Conservation (phyloP, 1,139 yeast genomes). For the Suhomyces bolitotheri region DNA sequence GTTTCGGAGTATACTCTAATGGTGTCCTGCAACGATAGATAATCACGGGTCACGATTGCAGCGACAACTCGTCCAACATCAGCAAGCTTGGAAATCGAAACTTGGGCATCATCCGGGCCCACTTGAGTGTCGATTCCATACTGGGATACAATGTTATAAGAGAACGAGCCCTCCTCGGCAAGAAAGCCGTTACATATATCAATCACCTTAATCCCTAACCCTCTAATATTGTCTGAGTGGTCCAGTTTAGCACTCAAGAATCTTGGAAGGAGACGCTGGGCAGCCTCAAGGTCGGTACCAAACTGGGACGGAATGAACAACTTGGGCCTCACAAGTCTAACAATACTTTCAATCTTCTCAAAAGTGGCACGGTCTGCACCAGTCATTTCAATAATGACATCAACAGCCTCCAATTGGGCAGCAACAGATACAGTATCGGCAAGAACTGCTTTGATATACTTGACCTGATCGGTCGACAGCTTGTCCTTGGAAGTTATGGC, state of each 20-base stretch:
- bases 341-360: constrained; percentile 32
- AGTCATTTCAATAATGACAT: constrained; percentile 51
- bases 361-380: constrained; percentile 28
- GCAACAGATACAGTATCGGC: constrained; percentile 24
- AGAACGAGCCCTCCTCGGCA: constrained; percentile 39
- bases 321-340: constrained; percentile 46
- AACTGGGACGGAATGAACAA: constrained; percentile 64
- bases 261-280: constrained; percentile 24
- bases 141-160: constrained; percentile 34
- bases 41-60: constrained; percentile 31
- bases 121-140: constrained; percentile 42
- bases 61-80: constrained; percentile 52
- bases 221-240: constrained; percentile 31
- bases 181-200: constrained; percentile 49
- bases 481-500: constrained; percentile 41
- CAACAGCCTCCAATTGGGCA: constrained; percentile 46
- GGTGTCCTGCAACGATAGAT: constrained; percentile 47
- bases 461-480: constrained; percentile 36
- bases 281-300: constrained; percentile 45
- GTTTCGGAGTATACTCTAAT: constrained; percentile 46
- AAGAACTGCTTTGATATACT: constrained; percentile 39
- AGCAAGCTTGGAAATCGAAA: constrained; percentile 35
- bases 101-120: constrained; percentile 41
- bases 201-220: constrained; percentile 50
- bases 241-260: constrained; percentile 38